Base-by-base conservation (phyloP, 2,329 filamentous ascomycete species). In the Pseudogymnoascus sp. region DNA sequence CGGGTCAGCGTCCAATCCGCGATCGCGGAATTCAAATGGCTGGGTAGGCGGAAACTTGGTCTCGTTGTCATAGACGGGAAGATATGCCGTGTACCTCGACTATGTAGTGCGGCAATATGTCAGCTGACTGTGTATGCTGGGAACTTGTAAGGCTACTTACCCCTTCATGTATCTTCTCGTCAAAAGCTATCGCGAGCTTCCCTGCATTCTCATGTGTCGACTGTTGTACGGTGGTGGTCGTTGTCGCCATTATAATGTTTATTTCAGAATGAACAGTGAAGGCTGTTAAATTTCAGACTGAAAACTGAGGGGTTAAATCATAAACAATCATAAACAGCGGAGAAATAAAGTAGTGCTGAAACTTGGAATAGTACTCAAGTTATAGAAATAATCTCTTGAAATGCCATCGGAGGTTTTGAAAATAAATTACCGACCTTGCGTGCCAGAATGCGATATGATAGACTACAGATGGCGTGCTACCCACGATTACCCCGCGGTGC, bases 1-100 rank as follows among this genome's bases (percentile, higher is more conserved):
- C 1, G 83, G 78, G 70, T 92, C 87, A 53, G 89, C 89, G 68
- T 90, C 85, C 69, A 86, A 87, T 68, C 88, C 89, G 68, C 88
- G 88, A 64, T 92, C 88, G 66, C 84, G 82, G 72, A 90, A 86
- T 71, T 87, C 80, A 68, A 91, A 92, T 0, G 82, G 83, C 65
- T 86, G 76, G 3, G 89, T 79, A 6, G 88, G 86, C 61, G 83
- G 79, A 68, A 86, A 88, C 66, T 79, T 79, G 74, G 86, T 82
- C 65, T 83, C 79, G 38, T 80, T 78, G 70, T 88, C 81, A 86
- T 86, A 90, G 4, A 84, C 86, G 0, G 87, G 87, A 8, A 90
- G 80, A 71, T 91, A 91, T 70, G 89, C 79, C 2, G 86, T 85
- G 67, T 89, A 91, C 69, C 83, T 63, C 38, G 62, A 76, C 74